Base-by-base conservation (phyloP, 768 basidiomycete species). In the Auricularia cornea region DNA sequence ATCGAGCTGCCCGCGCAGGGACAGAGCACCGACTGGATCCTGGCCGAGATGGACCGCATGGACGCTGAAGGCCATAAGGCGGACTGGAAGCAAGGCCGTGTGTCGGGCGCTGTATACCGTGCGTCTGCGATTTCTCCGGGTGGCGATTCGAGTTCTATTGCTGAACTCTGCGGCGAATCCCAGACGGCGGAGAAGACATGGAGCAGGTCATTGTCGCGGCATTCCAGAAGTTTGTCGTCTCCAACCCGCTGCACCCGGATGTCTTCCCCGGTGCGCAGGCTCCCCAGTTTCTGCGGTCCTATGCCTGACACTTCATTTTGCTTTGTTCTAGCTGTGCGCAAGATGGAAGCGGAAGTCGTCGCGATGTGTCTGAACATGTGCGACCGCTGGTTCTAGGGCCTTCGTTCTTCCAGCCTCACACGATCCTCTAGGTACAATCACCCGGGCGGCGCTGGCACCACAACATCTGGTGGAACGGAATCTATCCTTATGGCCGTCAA, bases 261-360 rank as follows among this genome's bases (percentile, higher is more conserved):
- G 86, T 94, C 52, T 97, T 97, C 75, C 95, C 95, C 1, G 75
- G 66, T 70, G 56, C 28, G 64, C 30, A 12, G 8, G 11, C n/a
- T n/a, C 48, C 35, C 23, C 2, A 33, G 41, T 32, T n/a, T 20
- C 16, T 8, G 54, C 5, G 20, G 23, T 23, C 3, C 30, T 29
- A 8, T 57, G 12, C 23, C 28, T 44, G 48, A 29, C 10, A 52
- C 32, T 54, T 14, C 32, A 35, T 62, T 3, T n/a, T 59, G 16
- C 52, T 52, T 12, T 3, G 29, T 23, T 59, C 12, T 59, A 73
- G 88, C 91, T 0, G 76, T 97, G 12, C 82, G 96, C 59, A 94
- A 96, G 77, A 99, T 99, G 96, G 96, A 99, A 70, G 91, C 94
- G 18, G 95, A 98, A 70, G 83, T 95, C 30, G 92, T 95, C 52